These are phyloP conservation scores for Iris pallida DNA, from an alignment of 116 monocot genomes.

Conservation along the genomic window DNA sequence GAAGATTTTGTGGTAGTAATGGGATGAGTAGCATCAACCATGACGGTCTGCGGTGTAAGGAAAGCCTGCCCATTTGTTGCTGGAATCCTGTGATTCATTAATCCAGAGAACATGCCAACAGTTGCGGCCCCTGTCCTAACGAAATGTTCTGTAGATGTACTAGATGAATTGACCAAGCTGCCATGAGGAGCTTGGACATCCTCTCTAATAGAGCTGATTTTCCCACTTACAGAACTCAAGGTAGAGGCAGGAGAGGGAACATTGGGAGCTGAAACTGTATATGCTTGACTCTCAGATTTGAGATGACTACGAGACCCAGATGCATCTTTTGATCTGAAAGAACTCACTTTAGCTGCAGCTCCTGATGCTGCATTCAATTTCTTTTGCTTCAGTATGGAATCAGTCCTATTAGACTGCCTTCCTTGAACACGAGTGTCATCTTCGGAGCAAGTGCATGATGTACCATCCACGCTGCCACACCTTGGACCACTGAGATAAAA, in stretches of 20 bases:
- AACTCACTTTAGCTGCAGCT: conserved; percentile 13
- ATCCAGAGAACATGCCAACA: conserved; percentile 29
- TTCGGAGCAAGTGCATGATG: conserved; percentile 61
- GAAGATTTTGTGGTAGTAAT: conserved; percentile 24
- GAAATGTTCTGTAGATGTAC: conserved; percentile 23
- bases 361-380: conserved; percentile 6
- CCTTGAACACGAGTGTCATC: conserved; percentile 59
- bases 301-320: conserved; percentile 22
- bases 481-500: conserved; percentile 69
- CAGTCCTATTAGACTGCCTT: conserved; percentile 25
- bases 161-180: conserved; percentile 24
- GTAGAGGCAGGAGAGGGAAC: conserved; percentile 17
- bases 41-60: conserved; percentile 8
- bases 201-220: conserved; percentile 7
- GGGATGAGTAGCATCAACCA: conserved; percentile 15
- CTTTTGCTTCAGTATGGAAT: conserved; percentile 23
- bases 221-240: conserved; percentile 14
- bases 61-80: conserved; percentile 11
- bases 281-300: conserved; percentile 11
- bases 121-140: conserved; percentile 26
- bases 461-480: conserved; percentile 55
- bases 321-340: conserved; percentile 31
- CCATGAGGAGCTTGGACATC: conserved; percentile 6
- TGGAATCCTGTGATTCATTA: conserved; percentile 27
- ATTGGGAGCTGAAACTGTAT: conserved; percentile 16